Evolutionary conservation across 2,329 filamentous ascomycete genomes (phyloP).

Genomic region (Microsporum audouinii): DNA sequence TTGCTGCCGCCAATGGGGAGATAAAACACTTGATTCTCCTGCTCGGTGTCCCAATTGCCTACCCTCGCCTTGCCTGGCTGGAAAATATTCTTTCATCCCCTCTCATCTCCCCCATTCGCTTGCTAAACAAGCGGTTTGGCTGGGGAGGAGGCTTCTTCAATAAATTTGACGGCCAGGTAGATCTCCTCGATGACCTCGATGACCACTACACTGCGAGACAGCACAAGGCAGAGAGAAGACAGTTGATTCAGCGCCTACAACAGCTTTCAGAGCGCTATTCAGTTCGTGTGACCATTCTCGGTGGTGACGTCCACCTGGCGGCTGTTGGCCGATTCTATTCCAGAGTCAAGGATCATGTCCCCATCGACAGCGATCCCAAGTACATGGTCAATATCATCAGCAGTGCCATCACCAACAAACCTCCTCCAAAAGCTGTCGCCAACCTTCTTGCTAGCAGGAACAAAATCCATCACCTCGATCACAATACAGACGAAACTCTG

Average conservation of each 20-base stretch:
- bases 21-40: conserved; percentile 54
- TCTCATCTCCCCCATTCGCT: conserved; percentile 74
- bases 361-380: conserved; percentile 47
- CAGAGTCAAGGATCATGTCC: conserved; percentile 45
- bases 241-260: conserved; percentile 57
- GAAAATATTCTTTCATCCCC: conserved; percentile 85
- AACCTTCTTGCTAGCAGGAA: conserved; percentile 52
- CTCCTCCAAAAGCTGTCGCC: conserved; percentile 53
- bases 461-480: conserved; percentile 54
- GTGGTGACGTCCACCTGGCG: conserved; percentile 54
- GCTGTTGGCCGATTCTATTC: conserved; percentile 56
- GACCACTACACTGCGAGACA: conserved; percentile 77
- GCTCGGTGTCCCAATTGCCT: conserved; percentile 59
- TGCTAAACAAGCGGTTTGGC: conserved; percentile 83
- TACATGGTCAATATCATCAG: conserved; percentile 56
- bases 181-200: conserved; percentile 54
- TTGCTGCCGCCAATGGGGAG: conserved; percentile 40
- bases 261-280: conserved; percentile 44
- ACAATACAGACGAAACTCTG: conserved; percentile 53
- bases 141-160: conserved; percentile 81
- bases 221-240: conserved; percentile 77
- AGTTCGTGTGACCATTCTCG: conserved; percentile 50
- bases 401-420: conserved; percentile 57
- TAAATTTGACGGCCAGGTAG: conserved; percentile 69
- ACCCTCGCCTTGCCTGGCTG: conserved; percentile 77